A percentile compares a stretch with the other conserved stretches of the same genome.
phyloP scores from a whole-genome alignment of 257 asterid genomes.

The Solanum peruvianum region DNA sequence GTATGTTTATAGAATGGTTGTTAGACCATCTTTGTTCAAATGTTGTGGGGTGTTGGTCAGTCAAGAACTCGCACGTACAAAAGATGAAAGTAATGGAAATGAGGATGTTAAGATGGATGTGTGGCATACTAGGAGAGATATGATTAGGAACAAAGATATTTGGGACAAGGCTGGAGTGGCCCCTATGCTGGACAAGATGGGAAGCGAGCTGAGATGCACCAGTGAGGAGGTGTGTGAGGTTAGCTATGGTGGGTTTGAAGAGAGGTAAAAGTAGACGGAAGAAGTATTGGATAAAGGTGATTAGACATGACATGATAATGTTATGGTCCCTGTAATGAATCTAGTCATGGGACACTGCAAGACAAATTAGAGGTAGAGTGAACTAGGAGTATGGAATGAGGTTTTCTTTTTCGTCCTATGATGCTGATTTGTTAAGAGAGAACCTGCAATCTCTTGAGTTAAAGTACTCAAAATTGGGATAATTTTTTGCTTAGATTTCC shows the following conservation, averaged over 20 bases:
- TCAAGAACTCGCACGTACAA: neutral
- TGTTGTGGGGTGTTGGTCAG: neutral
- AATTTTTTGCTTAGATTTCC: neutral
- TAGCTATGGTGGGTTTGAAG: neutral
- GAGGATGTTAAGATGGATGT: neutral
- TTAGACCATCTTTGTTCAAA: neutral
- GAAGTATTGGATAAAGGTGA: neutral
- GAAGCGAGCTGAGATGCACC: neutral
- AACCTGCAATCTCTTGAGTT: neutral
- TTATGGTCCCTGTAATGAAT: neutral
- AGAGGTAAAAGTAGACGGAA: neutral
- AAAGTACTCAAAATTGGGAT: neutral
- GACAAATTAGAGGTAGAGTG: neutral
- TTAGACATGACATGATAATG: neutral
- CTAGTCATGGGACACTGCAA: neutral
- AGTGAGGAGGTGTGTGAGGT: neutral
- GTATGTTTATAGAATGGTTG: neutral
- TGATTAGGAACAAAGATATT: neutral
- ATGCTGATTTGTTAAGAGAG: neutral
- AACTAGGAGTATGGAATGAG: neutral
- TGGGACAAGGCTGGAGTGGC: neutral
- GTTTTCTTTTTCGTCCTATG: neutral
- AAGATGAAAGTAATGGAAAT: neutral
- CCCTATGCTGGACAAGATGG: neutral
- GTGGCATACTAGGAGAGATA: neutral